Evolutionary conservation across 345 rosid genomes (phyloP), one percentile per base, ranked within the genome.

Genomic region (Arabis alpina): DNA sequence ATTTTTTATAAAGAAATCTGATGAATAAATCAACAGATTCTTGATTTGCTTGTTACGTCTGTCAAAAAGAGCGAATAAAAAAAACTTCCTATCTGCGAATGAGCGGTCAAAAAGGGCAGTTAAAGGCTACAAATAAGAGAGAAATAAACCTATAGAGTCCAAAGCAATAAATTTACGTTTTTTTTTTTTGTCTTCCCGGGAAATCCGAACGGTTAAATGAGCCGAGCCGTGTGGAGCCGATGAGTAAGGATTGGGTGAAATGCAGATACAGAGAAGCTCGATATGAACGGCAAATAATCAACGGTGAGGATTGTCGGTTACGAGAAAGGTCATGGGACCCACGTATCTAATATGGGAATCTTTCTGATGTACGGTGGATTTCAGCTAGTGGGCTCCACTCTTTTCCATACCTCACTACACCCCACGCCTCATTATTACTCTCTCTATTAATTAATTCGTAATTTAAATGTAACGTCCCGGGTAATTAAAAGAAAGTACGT

Each of bases 281-380:
- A 64, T 37, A 2, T 12, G 32, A 36, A 36, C 10, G 55, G 2
- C 27, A 63, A 77, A 58, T n/a, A 42, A 37, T 58, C 55, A 74
- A 80, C 83, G 88, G 82, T 71, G 79, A 71, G 48, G 54, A 65
- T 74, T 72, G 77, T 75, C 80, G 37, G 80, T 71, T 73, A 36
- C 71, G 30, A 30, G 15, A 32, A 55, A 61, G 7, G 1, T 4
- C 0, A 13, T 45, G 55, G 79, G 79, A 54, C 72, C 76, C 51
- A 75, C 30, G 55, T 74, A 74, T 74, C 67, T 69, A 47, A 27
- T 19, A 56, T 12, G 55, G 77, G 83, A 80, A 84, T 79, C 82
- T 78, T 80, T 81, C 70, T 54, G 27, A 48, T 80, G 73, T 54
- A 68, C 81, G 71, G 66, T 49, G 52, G 68, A 59, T 55, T 49